Evolutionary conservation across 257 asterid genomes (phyloP).

Genomic region (Gentiana macrophylla): DNA sequence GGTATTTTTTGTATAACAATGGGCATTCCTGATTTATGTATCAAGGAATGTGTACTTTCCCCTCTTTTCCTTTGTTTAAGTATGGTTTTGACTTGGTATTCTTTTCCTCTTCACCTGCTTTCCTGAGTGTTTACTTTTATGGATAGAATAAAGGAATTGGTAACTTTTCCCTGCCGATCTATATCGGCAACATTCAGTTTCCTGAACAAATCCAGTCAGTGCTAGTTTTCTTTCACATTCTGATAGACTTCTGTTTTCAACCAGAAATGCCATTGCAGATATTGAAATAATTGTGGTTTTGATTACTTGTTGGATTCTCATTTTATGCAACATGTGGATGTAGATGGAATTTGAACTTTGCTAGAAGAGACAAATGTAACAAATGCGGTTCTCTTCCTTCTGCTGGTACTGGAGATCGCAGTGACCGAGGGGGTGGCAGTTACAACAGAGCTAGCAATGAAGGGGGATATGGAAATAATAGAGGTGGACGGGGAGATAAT

Average conservation of each 20-base stretch:
- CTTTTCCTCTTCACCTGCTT: no score
- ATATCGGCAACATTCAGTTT: neutral
- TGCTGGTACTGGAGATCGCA: conserved; percentile 74
- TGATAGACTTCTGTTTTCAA: neutral
- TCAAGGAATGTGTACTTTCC: no score
- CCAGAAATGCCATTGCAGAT: neutral
- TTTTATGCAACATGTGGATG: conserved; percentile 39
- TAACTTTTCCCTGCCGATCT: no score
- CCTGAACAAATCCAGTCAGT: neutral
- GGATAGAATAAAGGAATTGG: no score
- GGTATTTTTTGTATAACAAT: no score
- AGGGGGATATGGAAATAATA: conserved; percentile 29
- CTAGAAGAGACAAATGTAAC: conserved; percentile 95
- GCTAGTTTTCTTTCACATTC: neutral
- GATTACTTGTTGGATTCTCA: conserved; percentile 7
- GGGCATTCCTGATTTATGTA: no score
- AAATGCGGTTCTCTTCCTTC: conserved; percentile 92
- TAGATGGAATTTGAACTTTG: conserved; percentile 98
- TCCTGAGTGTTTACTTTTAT: no score
- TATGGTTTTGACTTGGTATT: no score
- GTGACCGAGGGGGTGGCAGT: conserved; percentile 36
- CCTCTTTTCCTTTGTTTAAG: no score
- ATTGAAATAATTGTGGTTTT: conserved; percentile 20
- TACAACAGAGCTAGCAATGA: conserved; percentile 21
- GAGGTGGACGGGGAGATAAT: conserved; percentile 49